Evolutionary conservation across 2,329 filamentous ascomycete species (phyloP), one percentile per base, ranked within the genome.

Genomic region (Cladosporium sp.): DNA sequence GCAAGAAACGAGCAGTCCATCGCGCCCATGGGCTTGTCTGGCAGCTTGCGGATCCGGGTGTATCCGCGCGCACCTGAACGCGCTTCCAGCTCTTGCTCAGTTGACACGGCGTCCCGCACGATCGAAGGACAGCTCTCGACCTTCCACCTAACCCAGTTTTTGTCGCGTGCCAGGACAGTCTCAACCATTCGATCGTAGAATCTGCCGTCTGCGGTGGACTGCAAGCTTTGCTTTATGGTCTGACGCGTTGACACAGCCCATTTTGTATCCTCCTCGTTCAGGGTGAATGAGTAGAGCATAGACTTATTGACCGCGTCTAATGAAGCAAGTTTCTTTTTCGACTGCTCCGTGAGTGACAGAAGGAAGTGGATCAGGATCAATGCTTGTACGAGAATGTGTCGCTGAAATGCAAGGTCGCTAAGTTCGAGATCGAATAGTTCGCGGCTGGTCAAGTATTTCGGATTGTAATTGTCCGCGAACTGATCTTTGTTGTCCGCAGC

Each of bases 141-240:
- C 73, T 99, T 99, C 93, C 93, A 99, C 57, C 90, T 86, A 42
- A 95, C 90, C 95, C 95, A 98, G 67, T 97, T 96, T 75, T 96
- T 97, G 70, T 99, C 93, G 58, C 93, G 81, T 19, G 89, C 89
- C 31, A 98, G 81, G 32, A 98, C 92, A 10, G 91, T 97, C 68
- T 97, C 92, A 32, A 98, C 90, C 82, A 97, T 95, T 37, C 93
- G 86, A 71, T 90, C 87, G 70, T 97, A 98, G 70, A 95, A 95
- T 58, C 89, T 87, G 31, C 93, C 93, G 64, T 95, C 91, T 54
- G 35, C 55, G 40, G 10, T 50, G 13, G 43, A 79, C 65, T 87
- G 86, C 53, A 98, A 79, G 69, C 96, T 95, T 54, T 83, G 82
- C 54, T 87, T 86, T 63, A 97, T 95, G 6, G 78, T 77, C 35